Base-by-base conservation (phyloP, 768 basidiomycete species). In the Mycena filopes region DNA sequence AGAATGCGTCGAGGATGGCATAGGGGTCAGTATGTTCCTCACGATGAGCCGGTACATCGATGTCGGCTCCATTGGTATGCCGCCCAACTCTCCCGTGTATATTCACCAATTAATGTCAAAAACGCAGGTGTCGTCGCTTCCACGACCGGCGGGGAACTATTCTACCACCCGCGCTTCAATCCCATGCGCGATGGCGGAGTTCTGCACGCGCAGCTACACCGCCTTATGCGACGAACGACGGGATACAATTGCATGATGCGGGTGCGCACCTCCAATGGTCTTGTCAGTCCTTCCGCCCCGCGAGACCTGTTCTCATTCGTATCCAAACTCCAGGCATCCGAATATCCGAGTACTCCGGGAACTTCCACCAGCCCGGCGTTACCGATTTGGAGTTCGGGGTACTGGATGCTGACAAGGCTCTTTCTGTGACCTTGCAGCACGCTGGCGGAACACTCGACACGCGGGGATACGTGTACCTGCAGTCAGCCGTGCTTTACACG, bases 151-250 rank as follows among this genome's bases (percentile, higher is more conserved):
- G 98, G 98, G 21, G 94, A 96, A 61, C 71, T 97, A 1, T 96
- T 92, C 78, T 97, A 91, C 80, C 92, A 96, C 72, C 98, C 97
- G 11, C 86, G 93, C n/a, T 99, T 95, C 75, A 85, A 90, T 55
- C 83, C 87, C 4, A 75, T 77, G 9, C 85, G 91, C 51, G 95
- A 98, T 74, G 83, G 83, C 10, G 71, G 80, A 10, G 79, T 87
- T 7, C 71, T 99, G 15, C 78, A 84, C n/a, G 90, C 90, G n/a
- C 93, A 98, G 71, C 73, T 99, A 23, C 82, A 82, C 58, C 84
- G 93, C 21, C 73, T 96, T 9, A 72, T 94, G 31, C 79, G 82
- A 3, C 83, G 95, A 26, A 89, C 85, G 68, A 90, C 90, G 11
- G 95, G 82, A 0, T 98, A 91, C 74, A 92, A 93, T 72, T 93